These are phyloP conservation scores for Curvularia spicifera DNA, from an alignment of 2,329 filamentous ascomycete genomes.

Conservation along the genomic window DNA sequence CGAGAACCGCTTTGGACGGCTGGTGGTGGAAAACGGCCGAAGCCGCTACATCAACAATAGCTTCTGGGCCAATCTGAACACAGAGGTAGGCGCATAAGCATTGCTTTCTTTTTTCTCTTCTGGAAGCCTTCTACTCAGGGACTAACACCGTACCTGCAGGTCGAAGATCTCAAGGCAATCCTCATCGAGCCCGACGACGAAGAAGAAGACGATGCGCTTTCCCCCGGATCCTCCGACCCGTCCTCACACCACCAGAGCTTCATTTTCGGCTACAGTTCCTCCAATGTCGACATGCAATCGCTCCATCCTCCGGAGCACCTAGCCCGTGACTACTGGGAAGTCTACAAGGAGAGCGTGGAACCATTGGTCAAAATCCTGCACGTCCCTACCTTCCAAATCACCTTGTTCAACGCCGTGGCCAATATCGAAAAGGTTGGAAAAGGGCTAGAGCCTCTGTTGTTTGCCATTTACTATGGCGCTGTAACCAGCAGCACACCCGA, in stretches of 20 bases:
- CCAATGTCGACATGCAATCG: conserved; percentile 68
- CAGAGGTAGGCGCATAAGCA: conserved; percentile 64
- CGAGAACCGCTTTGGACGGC: conserved; percentile 66
- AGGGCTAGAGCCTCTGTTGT: conserved; percentile 64
- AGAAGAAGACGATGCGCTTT: conserved; percentile 64
- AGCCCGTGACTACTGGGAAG: conserved; percentile 71
- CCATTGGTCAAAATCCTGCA: conserved; percentile 75
- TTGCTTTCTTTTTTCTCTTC: neutral
- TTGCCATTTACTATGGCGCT: conserved; percentile 67
- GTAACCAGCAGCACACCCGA: conserved; percentile 59
- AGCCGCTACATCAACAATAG: conserved; percentile 77
- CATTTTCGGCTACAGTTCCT: conserved; percentile 74
- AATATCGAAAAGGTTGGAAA: conserved; percentile 65
- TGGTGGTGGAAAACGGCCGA: conserved; percentile 74
- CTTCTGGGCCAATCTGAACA: conserved; percentile 77
- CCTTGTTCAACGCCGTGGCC: conserved; percentile 66
- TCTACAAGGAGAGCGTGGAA: conserved; percentile 76
- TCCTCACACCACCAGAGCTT: conserved; percentile 71
- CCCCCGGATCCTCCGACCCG: conserved; percentile 42
- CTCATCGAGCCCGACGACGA: conserved; percentile 69
- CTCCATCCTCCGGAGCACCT: conserved; percentile 70
- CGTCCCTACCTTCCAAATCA: conserved; percentile 67
- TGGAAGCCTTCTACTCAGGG: neutral
- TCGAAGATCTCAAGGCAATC: conserved; percentile 68
- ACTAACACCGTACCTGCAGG: conserved; percentile 42